phyloP scores from a whole-genome alignment of 2,329 filamentous ascomycete species.

The Claviceps sorghi region DNA sequence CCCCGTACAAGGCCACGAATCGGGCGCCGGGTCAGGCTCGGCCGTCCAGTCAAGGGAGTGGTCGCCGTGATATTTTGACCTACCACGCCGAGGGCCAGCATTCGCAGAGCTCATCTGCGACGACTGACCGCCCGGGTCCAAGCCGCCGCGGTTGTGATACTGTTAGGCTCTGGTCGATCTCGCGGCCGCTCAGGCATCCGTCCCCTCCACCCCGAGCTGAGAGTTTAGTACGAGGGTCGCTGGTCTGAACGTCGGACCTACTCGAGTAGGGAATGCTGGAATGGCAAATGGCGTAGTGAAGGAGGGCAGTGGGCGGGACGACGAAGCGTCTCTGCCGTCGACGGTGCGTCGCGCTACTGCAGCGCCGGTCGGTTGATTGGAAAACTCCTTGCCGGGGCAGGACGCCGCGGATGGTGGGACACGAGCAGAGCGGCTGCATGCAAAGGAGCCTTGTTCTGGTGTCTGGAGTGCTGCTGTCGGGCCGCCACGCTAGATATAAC shows the following conservation, averaged over 20 bases:
- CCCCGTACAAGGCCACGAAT: constrained; percentile 16
- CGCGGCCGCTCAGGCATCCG: neutral
- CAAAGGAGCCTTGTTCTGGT: neutral
- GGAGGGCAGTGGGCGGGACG: neutral
- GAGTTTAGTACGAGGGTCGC: constrained; percentile 4
- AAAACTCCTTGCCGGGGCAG: neutral
- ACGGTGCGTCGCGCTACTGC: constrained; percentile 11
- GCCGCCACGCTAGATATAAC: constrained; percentile 4
- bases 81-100: constrained; percentile 14
- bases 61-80: constrained; percentile 13
- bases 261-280: neutral
- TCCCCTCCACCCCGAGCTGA: neutral
- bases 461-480: neutral
- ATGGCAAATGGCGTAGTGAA: neutral
- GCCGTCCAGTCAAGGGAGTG: constrained; percentile 8
- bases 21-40: constrained; percentile 8
- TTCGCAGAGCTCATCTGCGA: constrained; percentile 17
- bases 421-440: neutral
- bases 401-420: neutral
- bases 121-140: constrained; percentile 18
- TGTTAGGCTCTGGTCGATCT: constrained; percentile 13
- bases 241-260: neutral
- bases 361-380: constrained; percentile 10
- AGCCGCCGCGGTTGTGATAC: constrained; percentile 9
- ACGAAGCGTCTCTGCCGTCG: constrained; percentile 8